Base-by-base conservation (phyloP, 139 green algal species). In the Penium margaritaceum region DNA sequence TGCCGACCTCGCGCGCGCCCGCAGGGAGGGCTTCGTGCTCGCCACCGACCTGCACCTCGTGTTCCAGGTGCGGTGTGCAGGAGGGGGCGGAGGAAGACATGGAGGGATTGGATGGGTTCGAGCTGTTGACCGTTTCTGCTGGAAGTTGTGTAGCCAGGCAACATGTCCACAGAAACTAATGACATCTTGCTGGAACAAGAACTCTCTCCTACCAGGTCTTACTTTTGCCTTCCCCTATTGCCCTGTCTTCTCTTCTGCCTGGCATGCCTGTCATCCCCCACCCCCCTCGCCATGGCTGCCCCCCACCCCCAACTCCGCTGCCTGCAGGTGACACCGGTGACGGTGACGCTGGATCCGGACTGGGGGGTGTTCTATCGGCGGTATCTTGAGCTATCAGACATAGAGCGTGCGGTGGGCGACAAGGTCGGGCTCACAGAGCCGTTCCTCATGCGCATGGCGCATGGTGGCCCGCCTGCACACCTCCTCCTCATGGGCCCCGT, bases 21-120 rank as follows among this genome's bases (percentile, higher is more conserved):
- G 74, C n/a, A 17, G 44, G 15, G 43, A 75, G 35, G 73, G 47
- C 29, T 79, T 79, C 21, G 54, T 82, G 0, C 35, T 82, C n/a
- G 15, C 32, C 27, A 61, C 41, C 19, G 75, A 82, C 33, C 60
- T 82, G 12, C 75, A 82, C 60, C 30, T 75, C 21, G 19, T 79
- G 15, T 82, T 79, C 41, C 67, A 74, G 67, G 75, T 79, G 3
- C 0, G 21, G n/a, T n/a, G n/a, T n/a, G n/a, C n/a, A n/a, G n/a
- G n/a, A n/a, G n/a, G n/a, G n/a, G n/a, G n/a, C n/a, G n/a, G n/a
- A n/a, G n/a, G n/a, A n/a, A n/a, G n/a, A n/a, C n/a, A n/a, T n/a
- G n/a, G n/a, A n/a, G n/a, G n/a, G n/a, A n/a, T n/a, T n/a, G n/a
- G n/a, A n/a, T n/a, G n/a, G n/a, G n/a, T n/a, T n/a, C n/a, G n/a